Evolutionary conservation across 169 alveolate genomes (phyloP).

Genomic region (Plasmodium relictum): DNA sequence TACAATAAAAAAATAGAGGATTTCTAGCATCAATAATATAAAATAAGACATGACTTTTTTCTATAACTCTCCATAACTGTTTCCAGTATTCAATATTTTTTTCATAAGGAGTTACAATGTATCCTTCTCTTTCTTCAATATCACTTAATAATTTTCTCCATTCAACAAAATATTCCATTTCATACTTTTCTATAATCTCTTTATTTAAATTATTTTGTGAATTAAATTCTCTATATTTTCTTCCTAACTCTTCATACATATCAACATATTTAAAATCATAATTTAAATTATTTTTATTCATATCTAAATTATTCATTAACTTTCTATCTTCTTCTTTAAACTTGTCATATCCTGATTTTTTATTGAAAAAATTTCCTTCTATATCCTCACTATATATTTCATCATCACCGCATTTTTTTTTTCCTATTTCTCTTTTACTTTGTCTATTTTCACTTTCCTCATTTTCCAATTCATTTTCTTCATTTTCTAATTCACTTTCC

Average conservation of each 20-base stretch:
- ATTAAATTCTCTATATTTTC: slow-evolving; percentile 40
- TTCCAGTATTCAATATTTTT: slow-evolving; percentile 99
- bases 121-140: slow-evolving; percentile 93
- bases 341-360: neutral
- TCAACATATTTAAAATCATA: slow-evolving; percentile 15
- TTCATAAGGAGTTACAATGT: slow-evolving; percentile 98
- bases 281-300: neutral
- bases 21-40: slow-evolving; percentile 98
- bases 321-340: neutral
- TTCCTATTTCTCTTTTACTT: slow-evolving; percentile 21
- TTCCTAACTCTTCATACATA: slow-evolving; percentile 71
- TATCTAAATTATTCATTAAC: too few relatives aligned
- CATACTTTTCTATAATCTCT: slow-evolving; percentile 80
- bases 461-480: neutral
- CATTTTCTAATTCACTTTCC: slow-evolving; percentile 3
- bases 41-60: slow-evolving; percentile 94
- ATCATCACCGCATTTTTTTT: neutral
- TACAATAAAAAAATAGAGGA: slow-evolving; percentile 95
- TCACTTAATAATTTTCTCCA: slow-evolving; percentile 84
- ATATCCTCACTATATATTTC: neutral
- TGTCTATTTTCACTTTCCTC: slow-evolving; percentile 25
- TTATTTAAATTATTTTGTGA: slow-evolving; percentile 61
- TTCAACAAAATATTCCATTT: slow-evolving; percentile 79
- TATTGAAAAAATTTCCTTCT: neutral
- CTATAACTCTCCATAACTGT: slow-evolving; percentile 99